These are phyloP conservation scores for Picea sitchensis DNA, from an alignment of 75 land plant genomes.

Conservation along the genomic window DNA sequence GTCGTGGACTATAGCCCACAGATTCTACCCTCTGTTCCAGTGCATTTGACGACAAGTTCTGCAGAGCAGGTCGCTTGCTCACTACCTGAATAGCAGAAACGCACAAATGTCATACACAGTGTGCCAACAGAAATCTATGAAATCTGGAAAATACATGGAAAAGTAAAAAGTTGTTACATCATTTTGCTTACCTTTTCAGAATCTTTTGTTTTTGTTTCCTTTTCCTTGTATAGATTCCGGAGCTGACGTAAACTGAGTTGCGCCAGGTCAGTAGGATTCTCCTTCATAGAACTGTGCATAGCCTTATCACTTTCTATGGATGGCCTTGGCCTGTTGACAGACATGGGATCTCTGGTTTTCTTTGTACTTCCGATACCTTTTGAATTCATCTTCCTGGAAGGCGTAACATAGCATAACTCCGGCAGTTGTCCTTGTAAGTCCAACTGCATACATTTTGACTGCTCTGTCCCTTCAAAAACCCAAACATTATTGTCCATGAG, in stretches of 20 bases:
- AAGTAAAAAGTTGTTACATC: not conserved
- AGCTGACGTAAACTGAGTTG: not conserved
- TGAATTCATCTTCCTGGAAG: not conserved
- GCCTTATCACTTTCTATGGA: not conserved
- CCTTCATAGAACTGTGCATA: not conserved
- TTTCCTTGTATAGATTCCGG: not conserved
- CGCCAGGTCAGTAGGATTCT: not conserved
- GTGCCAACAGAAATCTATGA: not conserved
- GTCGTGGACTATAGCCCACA: not conserved
- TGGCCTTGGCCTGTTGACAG: not conserved
- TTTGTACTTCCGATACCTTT: not conserved
- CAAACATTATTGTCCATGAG: too few relatives aligned
- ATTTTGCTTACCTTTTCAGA: constrained; percentile 5
- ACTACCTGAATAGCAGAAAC: not conserved
- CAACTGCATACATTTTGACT: not conserved
- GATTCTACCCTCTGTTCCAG: constrained; percentile 3
- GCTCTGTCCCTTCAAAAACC: not conserved
- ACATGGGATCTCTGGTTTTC: not conserved
- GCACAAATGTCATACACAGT: not conserved
- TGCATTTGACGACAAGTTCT: constrained; percentile 7
- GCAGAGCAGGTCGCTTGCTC: not conserved
- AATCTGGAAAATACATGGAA: not conserved
- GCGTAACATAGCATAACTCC: too few relatives aligned
- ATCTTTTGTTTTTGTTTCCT: constrained; percentile 1
- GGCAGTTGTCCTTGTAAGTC: not conserved